Evolutionary conservation across 306 rosid genomes (phyloP), one percentile per base, ranked within the genome.

Genomic region (Canavalia gladiata): DNA sequence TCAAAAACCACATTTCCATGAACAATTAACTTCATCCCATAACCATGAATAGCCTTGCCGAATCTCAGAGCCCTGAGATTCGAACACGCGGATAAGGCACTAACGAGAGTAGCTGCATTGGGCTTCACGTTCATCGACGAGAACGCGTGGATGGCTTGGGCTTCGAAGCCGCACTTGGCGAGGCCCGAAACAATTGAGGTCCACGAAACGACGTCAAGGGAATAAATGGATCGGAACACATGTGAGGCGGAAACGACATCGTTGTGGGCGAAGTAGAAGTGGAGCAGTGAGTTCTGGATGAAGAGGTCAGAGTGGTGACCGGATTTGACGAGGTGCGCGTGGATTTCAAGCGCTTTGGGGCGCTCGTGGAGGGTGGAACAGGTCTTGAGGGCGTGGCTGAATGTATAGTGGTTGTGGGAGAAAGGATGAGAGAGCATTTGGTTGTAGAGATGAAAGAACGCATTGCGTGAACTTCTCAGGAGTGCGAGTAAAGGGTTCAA

Each of bases 131-230:
- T 80, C 91, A 92, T 90, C 28, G 74, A 66, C 4, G 79, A 82
- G 39, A 94, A 90, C 67, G 62, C 83, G 13, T 45, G 25, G 5
- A 94, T 82, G 43, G 97, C 97, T 74, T 90, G 87, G 60, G 87
- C 86, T 49, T 86, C 87, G 69, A 86, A 86, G 52, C 97, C 94
- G 30, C 90, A 86, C 85, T 87, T 90, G 41, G 90, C 79, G 35
- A 94, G 88, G 30, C 97, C 98, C 0, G 92, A 94, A 49, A 94
- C 64, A 50, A 90, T 59, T 0, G 92, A 90, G 39, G 91, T 94
- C 95, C 96, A 92, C 4, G 97, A 94, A 81, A 94, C 94, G 1
- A 94, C 97, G 58, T 92, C 88, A 1, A 90, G 94, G 11, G 25
- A 65, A 47, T 85, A 35, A 12, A 86, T 87, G 8, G 87, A 87